Evolutionary conservation across 2,329 filamentous ascomycete genomes (phyloP).

Genomic region (Fusarium sp.): DNA sequence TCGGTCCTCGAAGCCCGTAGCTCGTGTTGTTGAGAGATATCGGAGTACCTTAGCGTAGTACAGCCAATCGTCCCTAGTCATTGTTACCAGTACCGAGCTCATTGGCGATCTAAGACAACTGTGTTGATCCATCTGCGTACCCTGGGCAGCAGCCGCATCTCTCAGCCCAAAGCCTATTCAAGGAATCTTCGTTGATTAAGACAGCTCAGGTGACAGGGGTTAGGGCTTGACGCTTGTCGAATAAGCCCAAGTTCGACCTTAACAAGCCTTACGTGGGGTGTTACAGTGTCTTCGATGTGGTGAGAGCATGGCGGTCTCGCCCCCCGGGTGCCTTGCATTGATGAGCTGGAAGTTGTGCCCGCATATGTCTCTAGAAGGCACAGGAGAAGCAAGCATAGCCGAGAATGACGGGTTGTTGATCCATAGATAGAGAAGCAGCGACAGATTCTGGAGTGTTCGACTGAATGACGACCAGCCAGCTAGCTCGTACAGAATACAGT

Average conservation of each 20-base stretch:
- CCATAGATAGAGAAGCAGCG: conserved; percentile 22
- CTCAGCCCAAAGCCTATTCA: conserved; percentile 25
- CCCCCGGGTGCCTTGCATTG: conserved; percentile 37
- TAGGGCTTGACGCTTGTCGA: conserved; percentile 9
- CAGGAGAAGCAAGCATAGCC: conserved; percentile 43
- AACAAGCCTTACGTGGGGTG: conserved; percentile 20
- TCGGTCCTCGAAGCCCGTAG: conserved; percentile 27
- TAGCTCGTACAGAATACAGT: conserved; percentile 36
- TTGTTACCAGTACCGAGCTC: conserved; percentile 28
- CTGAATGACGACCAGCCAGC: conserved; percentile 12
- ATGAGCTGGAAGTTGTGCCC: conserved; percentile 21
- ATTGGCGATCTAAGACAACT: conserved; percentile 36
- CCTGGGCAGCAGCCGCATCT: conserved; percentile 10
- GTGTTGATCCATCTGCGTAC: conserved; percentile 28
- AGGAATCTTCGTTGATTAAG: conserved; percentile 17
- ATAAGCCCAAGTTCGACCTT: conserved; percentile 11
- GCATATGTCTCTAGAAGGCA: conserved; percentile 24
- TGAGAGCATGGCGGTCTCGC: conserved; percentile 41
- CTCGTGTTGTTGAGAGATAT: conserved; percentile 36
- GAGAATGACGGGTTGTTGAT: conserved; percentile 35
- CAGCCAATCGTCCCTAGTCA: conserved; percentile 26
- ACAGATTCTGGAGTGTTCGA: conserved; percentile 21
- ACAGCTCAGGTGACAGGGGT: conserved; percentile 15
- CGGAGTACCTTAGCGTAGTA: conserved; percentile 16
- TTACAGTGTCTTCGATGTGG: conserved; percentile 32